Evolutionary conservation across 129 eudicot species (phyloP), one percentile per base, ranked within the genome.

Genomic region (Chrysanthemum seticuspe): DNA sequence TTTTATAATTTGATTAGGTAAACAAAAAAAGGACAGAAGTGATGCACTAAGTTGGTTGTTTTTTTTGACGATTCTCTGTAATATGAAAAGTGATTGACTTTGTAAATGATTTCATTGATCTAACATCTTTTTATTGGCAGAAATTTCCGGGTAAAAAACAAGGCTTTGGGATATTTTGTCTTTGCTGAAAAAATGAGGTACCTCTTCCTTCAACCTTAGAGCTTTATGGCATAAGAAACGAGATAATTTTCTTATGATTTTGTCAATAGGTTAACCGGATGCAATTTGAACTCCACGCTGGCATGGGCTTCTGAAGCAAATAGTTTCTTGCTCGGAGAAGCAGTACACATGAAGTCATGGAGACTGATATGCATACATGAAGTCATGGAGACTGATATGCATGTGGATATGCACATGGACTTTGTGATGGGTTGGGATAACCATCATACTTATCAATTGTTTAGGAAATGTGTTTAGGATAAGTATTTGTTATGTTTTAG

Each of bases 271-370:
- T 91, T 65, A 91, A 92, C 77, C 85, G 96, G 31, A 86, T 96
- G 65, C 84, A 60, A 49, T 91, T 91, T 65, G 96, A 91, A 82
- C 87, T 85, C 13, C 97, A 91, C 73, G 97, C 96, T 63, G 96
- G 97, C 68, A 80, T 82, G 85, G 89, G 85, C 27, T 71, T 87
- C 3, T 88, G 97, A 62, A 79, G 71, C 63, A 88, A 84, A 62
- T 96, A 96, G 96, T 91, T 23, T 23, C 25, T 23, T 23, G 25
- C 25, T 23, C 25, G 25, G 25, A 23, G 25, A 23, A 23, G 25
- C 25, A 23, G 25, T 23, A 23, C 25, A 23, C 25, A 23, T 23
- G 25, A 23, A 23, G 25, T 23, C 25, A 23, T 23, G 25, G 25
- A 23, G 25, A 23, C 1, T 23, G 25, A 23, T 23, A 23, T 23